phyloP scores from a whole-genome alignment of 257 asterid genomes.

The Solanum microdontum region DNA sequence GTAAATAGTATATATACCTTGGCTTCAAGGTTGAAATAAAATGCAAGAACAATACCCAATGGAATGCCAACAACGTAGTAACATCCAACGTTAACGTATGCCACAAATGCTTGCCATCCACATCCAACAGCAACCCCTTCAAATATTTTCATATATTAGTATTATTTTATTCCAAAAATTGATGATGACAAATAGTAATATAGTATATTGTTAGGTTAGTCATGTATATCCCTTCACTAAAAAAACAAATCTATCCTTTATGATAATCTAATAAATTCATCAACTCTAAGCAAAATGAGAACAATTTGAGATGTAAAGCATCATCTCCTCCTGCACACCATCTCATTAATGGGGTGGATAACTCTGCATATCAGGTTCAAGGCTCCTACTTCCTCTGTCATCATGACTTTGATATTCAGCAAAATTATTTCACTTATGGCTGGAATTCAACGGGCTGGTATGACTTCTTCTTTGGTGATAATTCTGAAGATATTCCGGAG shows the following conservation, averaged over 20 bases:
- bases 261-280: neutral
- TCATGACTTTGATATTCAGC: too few species aligned
- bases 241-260: neutral
- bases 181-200: neutral
- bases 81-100: constrained; percentile 20
- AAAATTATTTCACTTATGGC: too few species aligned
- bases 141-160: neutral
- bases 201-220: neutral
- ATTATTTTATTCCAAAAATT: neutral
- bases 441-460: too few species aligned
- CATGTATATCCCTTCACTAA: neutral
- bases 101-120: constrained; percentile 30
- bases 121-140: constrained; percentile 33
- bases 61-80: constrained; percentile 22
- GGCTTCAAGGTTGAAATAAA: constrained; percentile 11
- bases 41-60: constrained; percentile 14
- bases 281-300: neutral
- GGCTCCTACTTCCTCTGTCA: too few species aligned
- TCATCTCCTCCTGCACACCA: neutral
- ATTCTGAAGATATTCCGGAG: too few species aligned
- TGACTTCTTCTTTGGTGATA: too few species aligned
- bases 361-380: too few species aligned
- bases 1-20: constrained; percentile 1
- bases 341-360: neutral
- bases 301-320: neutral